phyloP scores from a whole-genome alignment of 805 yeast species.

The Kazachstania bromeliacearum region DNA sequence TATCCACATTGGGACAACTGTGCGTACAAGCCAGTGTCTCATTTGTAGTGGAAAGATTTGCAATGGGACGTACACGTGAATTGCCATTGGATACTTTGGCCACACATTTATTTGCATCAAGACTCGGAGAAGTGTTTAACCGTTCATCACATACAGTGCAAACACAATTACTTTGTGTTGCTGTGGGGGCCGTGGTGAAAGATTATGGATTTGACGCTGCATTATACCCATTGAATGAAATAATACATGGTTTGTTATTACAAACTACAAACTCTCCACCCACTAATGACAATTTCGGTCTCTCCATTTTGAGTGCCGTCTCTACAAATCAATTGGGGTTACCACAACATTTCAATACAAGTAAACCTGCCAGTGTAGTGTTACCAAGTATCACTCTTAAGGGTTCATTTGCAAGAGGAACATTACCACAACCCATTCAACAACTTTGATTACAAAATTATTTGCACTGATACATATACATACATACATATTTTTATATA shows the following conservation, averaged over 20 bases:
- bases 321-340: slow-evolving; percentile 12
- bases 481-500: slow-evolving; percentile 1
- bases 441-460: slow-evolving; percentile 11
- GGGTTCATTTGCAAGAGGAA: slow-evolving; percentile 20
- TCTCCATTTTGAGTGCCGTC: slow-evolving; percentile 24
- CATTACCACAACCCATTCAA: slow-evolving; percentile 26
- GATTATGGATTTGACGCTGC: slow-evolving; percentile 73
- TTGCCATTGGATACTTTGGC: too few species aligned
- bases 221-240: slow-evolving; percentile 56
- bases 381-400: slow-evolving; percentile 8
- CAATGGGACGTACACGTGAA: too few species aligned
- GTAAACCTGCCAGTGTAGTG: not conserved
- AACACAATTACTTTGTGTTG: slow-evolving; percentile 39
- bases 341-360: not conserved
- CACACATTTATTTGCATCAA: not conserved
- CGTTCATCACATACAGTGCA: too few species aligned
- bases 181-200: slow-evolving; percentile 60
- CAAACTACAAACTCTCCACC: not conserved
- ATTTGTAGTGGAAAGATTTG: slow-evolving; percentile 54
- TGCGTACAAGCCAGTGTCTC: slow-evolving; percentile 47
- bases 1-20: slow-evolving; percentile 49
- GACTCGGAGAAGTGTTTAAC: too few species aligned
- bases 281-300: slow-evolving; percentile 22
- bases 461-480: not conserved
- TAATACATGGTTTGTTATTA: slow-evolving; percentile 23